A percentile compares a stretch with the other conserved stretches of the same genome.
Evolutionary conservation across 2,329 filamentous ascomycete genomes (phyloP).

Genomic region (Pestalotiopsis sp.): DNA sequence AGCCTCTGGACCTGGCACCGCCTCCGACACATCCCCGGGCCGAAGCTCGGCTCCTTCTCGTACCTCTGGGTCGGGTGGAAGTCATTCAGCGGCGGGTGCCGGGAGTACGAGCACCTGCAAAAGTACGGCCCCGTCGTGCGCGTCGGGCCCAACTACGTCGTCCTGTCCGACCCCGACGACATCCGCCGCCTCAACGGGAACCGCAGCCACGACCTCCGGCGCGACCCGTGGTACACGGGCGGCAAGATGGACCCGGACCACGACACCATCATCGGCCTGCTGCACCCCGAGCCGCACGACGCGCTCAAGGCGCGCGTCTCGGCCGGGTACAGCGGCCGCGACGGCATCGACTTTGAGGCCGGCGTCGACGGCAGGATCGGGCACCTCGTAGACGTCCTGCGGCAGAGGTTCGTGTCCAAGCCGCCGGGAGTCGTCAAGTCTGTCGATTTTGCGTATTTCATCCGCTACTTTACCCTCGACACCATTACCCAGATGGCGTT

Average conservation of each 20-base stretch:
- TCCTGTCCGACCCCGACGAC: slow-evolving; percentile 41
- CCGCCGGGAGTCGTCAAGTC: background rate
- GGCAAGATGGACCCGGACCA: slow-evolving; percentile 55
- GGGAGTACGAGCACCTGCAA: slow-evolving; percentile 8
- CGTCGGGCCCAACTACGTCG: slow-evolving; percentile 44
- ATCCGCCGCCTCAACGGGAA: slow-evolving; percentile 38
- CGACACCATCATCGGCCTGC: slow-evolving; percentile 54
- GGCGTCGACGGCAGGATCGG: slow-evolving; percentile 48
- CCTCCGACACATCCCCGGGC: slow-evolving; percentile 6
- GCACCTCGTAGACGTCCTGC: slow-evolving; percentile 44
- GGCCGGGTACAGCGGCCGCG: slow-evolving; percentile 25
- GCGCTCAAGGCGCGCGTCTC: slow-evolving; percentile 42
- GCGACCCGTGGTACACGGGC: slow-evolving; percentile 48
- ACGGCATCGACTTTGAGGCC: slow-evolving; percentile 24
- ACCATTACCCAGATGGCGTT: slow-evolving; percentile 9
- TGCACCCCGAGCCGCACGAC: slow-evolving; percentile 45
- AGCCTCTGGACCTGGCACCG: slow-evolving; percentile 14
- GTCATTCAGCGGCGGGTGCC: background rate
- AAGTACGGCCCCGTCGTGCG: slow-evolving; percentile 39
- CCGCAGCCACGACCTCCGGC: slow-evolving; percentile 34
- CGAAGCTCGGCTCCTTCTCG: slow-evolving; percentile 2
- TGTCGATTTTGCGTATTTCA: slow-evolving; percentile 12
- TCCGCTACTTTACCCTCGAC: slow-evolving; percentile 14
- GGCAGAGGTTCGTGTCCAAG: slow-evolving; percentile 31
- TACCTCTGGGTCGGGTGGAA: slow-evolving; percentile 11